Evolutionary conservation across 371 early-diverging fungal species (phyloP).

Genomic region (Phascolomyces articulosus): DNA sequence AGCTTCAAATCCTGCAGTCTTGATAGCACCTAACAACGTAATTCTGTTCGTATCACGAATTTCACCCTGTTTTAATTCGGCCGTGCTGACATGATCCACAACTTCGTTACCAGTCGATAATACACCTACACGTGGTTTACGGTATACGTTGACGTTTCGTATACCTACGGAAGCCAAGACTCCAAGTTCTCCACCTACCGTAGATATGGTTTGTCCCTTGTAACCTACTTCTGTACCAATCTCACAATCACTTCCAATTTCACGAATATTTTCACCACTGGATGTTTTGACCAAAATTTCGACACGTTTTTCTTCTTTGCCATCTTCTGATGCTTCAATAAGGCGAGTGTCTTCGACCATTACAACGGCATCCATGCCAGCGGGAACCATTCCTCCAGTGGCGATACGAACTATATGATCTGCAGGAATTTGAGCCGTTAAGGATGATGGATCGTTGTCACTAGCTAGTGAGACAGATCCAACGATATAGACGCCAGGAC

Average conservation of each 20-base stretch:
- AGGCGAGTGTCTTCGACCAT: conserved; percentile 92
- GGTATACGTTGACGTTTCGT: conserved; percentile 60
- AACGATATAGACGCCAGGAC: conserved; percentile 79
- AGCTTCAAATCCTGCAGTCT: conserved; percentile 63
- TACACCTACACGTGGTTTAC: conserved; percentile 79
- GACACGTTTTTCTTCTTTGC: conserved; percentile 65
- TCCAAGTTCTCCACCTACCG: conserved; percentile 84
- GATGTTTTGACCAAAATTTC: conserved; percentile 44
- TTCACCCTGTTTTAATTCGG: conserved; percentile 58
- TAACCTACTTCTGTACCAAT: conserved; percentile 62
- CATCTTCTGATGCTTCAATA: conserved; percentile 55
- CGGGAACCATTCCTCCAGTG: conserved; percentile 88
- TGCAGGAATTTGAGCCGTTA: conserved; percentile 1
- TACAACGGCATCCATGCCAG: conserved; percentile 84
- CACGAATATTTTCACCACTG: conserved; percentile 75
- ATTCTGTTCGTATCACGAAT: conserved; percentile 90
- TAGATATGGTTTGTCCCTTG: conserved; percentile 62
- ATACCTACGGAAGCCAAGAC: conserved; percentile 80
- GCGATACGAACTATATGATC: conserved; percentile 80
- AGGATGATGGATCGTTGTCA: conserved; percentile 9
- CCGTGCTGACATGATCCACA: conserved; percentile 53
- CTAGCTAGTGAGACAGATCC: conserved; percentile 65
- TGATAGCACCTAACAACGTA: conserved; percentile 70
- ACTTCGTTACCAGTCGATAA: conserved; percentile 93
- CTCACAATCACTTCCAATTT: conserved; percentile 75